Conservation (phyloP, 352 stramenopile genomes). For the Phytophthora pseudosyringae region DNA sequence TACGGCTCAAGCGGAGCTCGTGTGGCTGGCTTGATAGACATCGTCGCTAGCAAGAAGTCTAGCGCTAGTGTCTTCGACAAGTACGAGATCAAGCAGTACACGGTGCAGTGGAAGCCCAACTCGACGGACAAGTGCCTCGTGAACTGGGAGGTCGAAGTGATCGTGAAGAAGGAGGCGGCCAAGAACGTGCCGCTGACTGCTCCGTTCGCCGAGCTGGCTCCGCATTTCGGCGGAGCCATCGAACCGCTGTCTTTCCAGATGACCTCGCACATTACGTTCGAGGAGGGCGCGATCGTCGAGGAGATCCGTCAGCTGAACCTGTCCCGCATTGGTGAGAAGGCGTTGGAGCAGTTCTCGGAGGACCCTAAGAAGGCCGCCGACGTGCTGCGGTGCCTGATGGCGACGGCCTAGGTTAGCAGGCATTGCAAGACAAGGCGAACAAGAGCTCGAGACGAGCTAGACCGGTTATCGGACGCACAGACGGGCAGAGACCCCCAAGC, state of each 20-base stretch:
- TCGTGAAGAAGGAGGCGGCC: constrained; percentile 54
- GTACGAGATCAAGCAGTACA: constrained; percentile 88
- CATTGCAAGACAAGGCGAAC: constrained; percentile 17
- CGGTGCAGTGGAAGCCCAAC: constrained; percentile 76
- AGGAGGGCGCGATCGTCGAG: constrained; percentile 78
- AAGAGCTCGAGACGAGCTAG: constrained; percentile 25
- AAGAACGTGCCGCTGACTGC: constrained; percentile 66
- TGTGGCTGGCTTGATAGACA: constrained; percentile 59
- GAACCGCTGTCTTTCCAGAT: constrained; percentile 77
- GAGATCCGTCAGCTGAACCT: constrained; percentile 83
- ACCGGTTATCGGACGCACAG: constrained; percentile 35
- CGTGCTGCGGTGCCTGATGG: constrained; percentile 59
- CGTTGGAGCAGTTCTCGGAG: constrained; percentile 55
- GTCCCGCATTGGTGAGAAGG: constrained; percentile 58
- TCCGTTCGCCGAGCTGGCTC: constrained; percentile 67
- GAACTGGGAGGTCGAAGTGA: constrained; percentile 74
- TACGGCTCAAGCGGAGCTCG: constrained; percentile 58
- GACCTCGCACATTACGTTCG: constrained; percentile 82
- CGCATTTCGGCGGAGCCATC: constrained; percentile 45
- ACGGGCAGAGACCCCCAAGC: constrained; percentile 24
- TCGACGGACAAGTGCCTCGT: constrained; percentile 78
- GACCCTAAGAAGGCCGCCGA: constrained; percentile 64
- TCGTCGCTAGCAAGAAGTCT: constrained; percentile 70
- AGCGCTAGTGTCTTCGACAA: constrained; percentile 67
- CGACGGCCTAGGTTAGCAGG: constrained; percentile 26